Evolutionary conservation across 495 filamentous ascomycete species (phyloP).

Genomic region (Podospora pseudoanserina): DNA sequence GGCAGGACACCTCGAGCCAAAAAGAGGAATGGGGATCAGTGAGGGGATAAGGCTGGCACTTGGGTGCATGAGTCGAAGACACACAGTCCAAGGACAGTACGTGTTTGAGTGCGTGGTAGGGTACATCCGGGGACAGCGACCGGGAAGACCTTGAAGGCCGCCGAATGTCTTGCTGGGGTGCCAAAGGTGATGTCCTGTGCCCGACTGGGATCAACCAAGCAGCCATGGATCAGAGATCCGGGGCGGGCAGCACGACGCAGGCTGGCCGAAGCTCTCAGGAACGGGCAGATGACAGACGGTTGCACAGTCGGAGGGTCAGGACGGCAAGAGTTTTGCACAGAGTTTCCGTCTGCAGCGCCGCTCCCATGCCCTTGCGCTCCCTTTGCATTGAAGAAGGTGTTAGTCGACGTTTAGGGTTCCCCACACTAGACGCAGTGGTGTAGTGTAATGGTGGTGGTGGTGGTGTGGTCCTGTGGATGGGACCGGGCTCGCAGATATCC

Average conservation of each 20-base stretch:
- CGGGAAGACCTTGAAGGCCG: slow-evolving; percentile 21
- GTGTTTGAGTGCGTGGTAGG: slow-evolving; percentile 31
- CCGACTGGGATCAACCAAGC: slow-evolving; percentile 14
- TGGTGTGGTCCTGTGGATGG: slow-evolving; percentile 7
- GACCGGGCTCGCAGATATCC: slow-evolving; percentile 24
- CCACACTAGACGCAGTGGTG: slow-evolving; percentile 17
- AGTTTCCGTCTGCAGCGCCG: slow-evolving; percentile 24
- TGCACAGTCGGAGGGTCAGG: slow-evolving; percentile 9
- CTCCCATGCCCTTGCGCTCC: slow-evolving; percentile 24
- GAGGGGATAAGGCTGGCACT: slow-evolving; percentile 28
- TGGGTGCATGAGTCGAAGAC: slow-evolving; percentile 31
- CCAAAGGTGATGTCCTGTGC: slow-evolving; percentile 7
- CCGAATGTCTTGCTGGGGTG: slow-evolving; percentile 3
- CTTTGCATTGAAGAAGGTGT: slow-evolving; percentile 34
- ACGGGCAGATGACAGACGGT: slow-evolving; percentile 24
- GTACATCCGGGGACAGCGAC: slow-evolving; percentile 31
- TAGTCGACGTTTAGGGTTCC: slow-evolving; percentile 32
- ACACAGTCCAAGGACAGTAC: slow-evolving; percentile 32
- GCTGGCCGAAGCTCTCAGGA: slow-evolving; percentile 20
- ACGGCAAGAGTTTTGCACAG: slow-evolving; percentile 16
- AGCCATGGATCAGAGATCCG: slow-evolving; percentile 19
- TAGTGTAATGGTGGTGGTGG: background rate
- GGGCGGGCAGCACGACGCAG: slow-evolving; percentile 7
- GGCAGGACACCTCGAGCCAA: slow-evolving; percentile 13
- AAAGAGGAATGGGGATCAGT: slow-evolving; percentile 16